Evolutionary conservation across 1,284 basidiomycete species (phyloP).

Genomic region (Farysia itapuensis): DNA sequence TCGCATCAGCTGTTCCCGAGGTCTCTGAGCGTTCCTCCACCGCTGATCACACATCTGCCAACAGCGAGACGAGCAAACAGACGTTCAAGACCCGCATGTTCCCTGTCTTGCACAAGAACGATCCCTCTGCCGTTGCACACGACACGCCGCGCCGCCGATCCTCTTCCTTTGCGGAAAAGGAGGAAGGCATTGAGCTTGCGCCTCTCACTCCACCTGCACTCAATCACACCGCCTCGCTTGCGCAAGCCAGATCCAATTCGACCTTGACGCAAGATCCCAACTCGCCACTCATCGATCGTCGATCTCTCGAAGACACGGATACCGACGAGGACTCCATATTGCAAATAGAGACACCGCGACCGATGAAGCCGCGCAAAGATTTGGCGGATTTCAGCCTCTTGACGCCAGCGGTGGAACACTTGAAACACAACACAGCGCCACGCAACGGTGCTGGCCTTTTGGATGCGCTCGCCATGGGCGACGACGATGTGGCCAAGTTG

Average conservation of each 20-base stretch:
- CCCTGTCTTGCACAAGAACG: slow-evolving; percentile 28
- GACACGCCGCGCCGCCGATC: slow-evolving; percentile 5
- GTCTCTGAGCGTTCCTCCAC: slow-evolving; percentile 9
- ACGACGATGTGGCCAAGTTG: slow-evolving; percentile 19
- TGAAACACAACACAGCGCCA: slow-evolving; percentile 28
- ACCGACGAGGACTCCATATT: neutral
- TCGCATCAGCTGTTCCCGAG: neutral
- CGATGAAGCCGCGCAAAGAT: slow-evolving; percentile 42
- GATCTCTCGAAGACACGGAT: too few species aligned
- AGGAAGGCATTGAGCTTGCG: slow-evolving; percentile 19
- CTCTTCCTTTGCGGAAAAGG: slow-evolving; percentile 20
- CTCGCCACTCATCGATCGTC: too few species aligned
- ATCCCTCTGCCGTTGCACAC: slow-evolving; percentile 1
- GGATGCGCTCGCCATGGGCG: slow-evolving; percentile 25
- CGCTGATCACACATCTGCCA: slow-evolving; percentile 2
- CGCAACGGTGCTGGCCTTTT: slow-evolving; percentile 14
- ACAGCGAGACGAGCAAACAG: slow-evolving; percentile 4
- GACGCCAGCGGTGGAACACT: slow-evolving; percentile 45
- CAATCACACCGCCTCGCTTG: too few species aligned
- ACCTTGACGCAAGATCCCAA: slow-evolving; percentile 1
- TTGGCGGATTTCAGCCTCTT: slow-evolving; percentile 46
- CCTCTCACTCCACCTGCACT: too few species aligned
- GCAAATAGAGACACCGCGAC: neutral
- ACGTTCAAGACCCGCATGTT: slow-evolving; percentile 7
- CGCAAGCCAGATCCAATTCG: slow-evolving; percentile 3